Conservation (phyloP, 148 eudicot species). For the Chenopodium quinoa region DNA sequence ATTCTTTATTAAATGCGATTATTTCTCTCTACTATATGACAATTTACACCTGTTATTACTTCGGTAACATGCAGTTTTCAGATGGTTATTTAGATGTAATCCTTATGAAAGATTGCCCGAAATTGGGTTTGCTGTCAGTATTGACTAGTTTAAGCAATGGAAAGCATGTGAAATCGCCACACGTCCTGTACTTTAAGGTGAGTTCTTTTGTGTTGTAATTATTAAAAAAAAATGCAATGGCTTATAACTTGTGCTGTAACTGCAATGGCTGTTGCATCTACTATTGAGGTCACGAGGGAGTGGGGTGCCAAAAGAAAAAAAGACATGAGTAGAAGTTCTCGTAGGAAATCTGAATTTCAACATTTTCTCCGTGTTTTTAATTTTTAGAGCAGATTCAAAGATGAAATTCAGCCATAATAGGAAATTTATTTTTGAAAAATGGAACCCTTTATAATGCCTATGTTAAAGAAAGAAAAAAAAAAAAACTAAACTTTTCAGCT, state of each 20-base stretch:
- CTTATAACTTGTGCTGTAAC: background rate
- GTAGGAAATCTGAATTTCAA: background rate
- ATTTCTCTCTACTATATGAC: background rate
- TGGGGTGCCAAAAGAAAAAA: background rate
- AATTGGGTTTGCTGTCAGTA: slow-evolving; percentile 53
- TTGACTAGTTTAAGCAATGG: slow-evolving; percentile 65
- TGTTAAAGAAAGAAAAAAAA: background rate
- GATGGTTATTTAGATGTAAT: slow-evolving; percentile 91
- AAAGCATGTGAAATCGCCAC: slow-evolving; percentile 76
- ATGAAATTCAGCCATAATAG: background rate
- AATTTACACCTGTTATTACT: background rate
- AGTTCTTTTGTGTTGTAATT: slow-evolving; percentile 14
- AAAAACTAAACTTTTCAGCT: background rate
- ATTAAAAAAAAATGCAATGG: too few species aligned
- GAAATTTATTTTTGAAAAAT: background rate
- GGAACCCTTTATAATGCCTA: too few species aligned
- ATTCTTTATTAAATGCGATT: background rate
- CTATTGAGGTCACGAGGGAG: background rate
- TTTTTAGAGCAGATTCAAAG: background rate
- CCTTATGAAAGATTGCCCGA: slow-evolving; percentile 59
- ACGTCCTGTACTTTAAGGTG: slow-evolving; percentile 76
- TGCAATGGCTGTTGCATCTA: background rate
- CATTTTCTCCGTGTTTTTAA: background rate
- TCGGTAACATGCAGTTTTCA: slow-evolving; percentile 63
- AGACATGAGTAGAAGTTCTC: background rate